Base-by-base conservation (phyloP, 805 yeast species). In the Nakazawaea peltata region DNA sequence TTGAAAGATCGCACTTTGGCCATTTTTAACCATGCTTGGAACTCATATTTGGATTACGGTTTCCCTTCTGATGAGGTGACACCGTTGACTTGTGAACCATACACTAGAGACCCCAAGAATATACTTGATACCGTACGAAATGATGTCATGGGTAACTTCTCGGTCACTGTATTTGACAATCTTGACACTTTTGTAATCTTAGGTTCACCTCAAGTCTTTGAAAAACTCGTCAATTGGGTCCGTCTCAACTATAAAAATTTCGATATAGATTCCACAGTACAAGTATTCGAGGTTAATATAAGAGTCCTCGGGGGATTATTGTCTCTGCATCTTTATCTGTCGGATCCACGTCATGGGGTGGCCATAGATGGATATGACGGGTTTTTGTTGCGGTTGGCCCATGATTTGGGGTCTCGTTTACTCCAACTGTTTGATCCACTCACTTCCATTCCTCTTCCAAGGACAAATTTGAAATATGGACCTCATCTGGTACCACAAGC, bases 241-340 rank as follows among this genome's bases (percentile, higher is more conserved):
- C 53, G 53, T 10, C 48, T 54, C 2, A 44, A 37, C 4, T 58
- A 60, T 26, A 54, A 63, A 8, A 49, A 61, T 32, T 85, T 85
- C 49, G 67, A 74, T 26, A 65, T 74, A 26, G 75, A 84, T 41
- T 69, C 86, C 8, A 74, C 78, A 2, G 80, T 88, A 0, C 97
- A 88, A 50, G 94, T 88, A 1, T 88, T 88, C 54, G 97, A 88
- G 54, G 70, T 83, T 3, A 74, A 86, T 4, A 88, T 90, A 13
- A 59, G 97, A 26, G 72, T 84, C 2, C 50, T 88, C 18, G 97
- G 97, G 0, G 86, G 95, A 0, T 61, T 88, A 21, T 50, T 88
- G 16, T 77, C 90, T 2, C 74, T 85, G 0, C 97, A 88, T 57
- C 58, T 85, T 29, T 81, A 73, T 48, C 83, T 85, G 0, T 57